Base-by-base conservation (phyloP, 495 filamentous ascomycete species). In the Penicillium egyptiacum region DNA sequence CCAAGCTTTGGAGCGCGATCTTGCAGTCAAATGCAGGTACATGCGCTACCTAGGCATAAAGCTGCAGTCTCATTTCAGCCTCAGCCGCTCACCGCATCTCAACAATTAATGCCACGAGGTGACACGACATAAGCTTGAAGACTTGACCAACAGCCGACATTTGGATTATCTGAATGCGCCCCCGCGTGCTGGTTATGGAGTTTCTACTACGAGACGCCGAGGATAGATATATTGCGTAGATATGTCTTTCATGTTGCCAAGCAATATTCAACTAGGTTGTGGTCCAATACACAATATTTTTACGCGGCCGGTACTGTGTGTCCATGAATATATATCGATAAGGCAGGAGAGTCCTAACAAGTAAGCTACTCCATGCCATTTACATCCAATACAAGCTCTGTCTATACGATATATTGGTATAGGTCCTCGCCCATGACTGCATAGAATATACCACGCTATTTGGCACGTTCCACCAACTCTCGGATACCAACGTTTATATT, bases 1-100 rank as follows among this genome's bases (percentile, higher is more conserved):
- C 23, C 40, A 53, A 37, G 30, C 19, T 40, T 50, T 39, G 46
- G 43, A 28, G 53, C 33, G 43, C 30, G 55, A 50, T 57, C 55
- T 57, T 51, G 47, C 52, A 50, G 50, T 39, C 23, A 20, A 22
- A 63, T 52, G 65, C 65, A 68, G 65, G 65, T 68, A 67, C 61
- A 28, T 46, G 20, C 2, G 1, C 19, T 46, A 42, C 22, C 33
- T 56, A 57, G 47, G 59, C 59, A 47, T 58, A 53, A 41, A 16
- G 6, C 31, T 55, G 41, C 10, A 8, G 48, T 53, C 5, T n/a
- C 47, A 16, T 26, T 47, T 60, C 53, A 64, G 58, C 58, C 61
- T 67, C 64, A 58, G 41, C 47, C 30, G 46, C 51, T 53, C 39
- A 35, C 56, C 26, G 53, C 57, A 16, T 26, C 31, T 48, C 31